phyloP scores from a whole-genome alignment of 305 asterid genomes.

The Euphrasia arctica region DNA sequence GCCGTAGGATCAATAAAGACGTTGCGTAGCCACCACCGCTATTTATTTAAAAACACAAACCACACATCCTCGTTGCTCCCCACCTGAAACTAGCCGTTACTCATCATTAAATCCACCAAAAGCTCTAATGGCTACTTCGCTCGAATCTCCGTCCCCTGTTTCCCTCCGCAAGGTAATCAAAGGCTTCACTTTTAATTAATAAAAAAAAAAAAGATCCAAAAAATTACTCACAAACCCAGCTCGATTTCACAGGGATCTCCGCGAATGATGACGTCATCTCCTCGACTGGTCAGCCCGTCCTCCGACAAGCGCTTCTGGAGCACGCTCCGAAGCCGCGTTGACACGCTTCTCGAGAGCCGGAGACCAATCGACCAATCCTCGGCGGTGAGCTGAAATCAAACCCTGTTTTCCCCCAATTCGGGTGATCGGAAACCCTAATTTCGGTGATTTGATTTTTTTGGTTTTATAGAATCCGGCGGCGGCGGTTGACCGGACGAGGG shows the following conservation, averaged over 20 bases:
- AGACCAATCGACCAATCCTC: slow-evolving; percentile 34
- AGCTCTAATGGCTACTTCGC: slow-evolving; percentile 60
- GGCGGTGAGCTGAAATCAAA: slow-evolving; percentile 29
- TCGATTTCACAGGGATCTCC: slow-evolving; percentile 46
- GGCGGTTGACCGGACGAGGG: slow-evolving; percentile 31
- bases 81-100: slow-evolving; percentile 71
- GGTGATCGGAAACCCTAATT: slow-evolving; percentile 5
- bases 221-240: not conserved
- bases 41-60: slow-evolving; percentile 20
- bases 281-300: slow-evolving; percentile 58
- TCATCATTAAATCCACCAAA: slow-evolving; percentile 46
- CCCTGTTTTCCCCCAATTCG: not conserved
- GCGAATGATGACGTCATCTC: slow-evolving; percentile 40
- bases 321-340: slow-evolving; percentile 63
- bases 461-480: slow-evolving; percentile 43
- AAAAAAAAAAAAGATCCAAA: too few species aligned
- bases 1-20: slow-evolving; percentile 53
- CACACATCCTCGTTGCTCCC: slow-evolving; percentile 6
- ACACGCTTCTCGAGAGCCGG: slow-evolving; percentile 62
- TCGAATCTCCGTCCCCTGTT: slow-evolving; percentile 58
- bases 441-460: not conserved
- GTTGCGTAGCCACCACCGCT: slow-evolving; percentile 29
- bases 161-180: slow-evolving; percentile 51
- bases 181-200: not conserved
- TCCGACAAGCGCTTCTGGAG: slow-evolving; percentile 91